Evolutionary conservation across 768 basidiomycete genomes (phyloP), one percentile per base, ranked within the genome.

Genomic region (Termitomyces bulborhizus): DNA sequence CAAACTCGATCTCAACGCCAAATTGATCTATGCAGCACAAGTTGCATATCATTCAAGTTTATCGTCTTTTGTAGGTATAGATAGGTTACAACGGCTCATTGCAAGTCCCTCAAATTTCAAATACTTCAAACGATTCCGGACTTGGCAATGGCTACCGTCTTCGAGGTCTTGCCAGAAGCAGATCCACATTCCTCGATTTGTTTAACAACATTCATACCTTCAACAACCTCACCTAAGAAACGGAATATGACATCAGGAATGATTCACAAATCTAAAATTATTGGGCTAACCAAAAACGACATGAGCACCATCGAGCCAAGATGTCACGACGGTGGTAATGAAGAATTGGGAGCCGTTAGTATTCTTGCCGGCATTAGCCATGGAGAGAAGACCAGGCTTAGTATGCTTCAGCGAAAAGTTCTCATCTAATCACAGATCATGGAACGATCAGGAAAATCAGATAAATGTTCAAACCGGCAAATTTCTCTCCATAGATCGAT

Each of bases 301-400:
- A 70, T 93, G 86, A 54, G 78, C 80, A 55, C 85, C 86, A 67
- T 94, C 89, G 56, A 94, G 82, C 90, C 89, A 92, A 37, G 75
- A 71, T 3, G 89, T 89, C 34, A 73, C 70, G 54, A 84, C 85
- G 40, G 91, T 94, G 59, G 89, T 92, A 75, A 95, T 84, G 79
- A 96, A 94, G 81, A 95, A 94, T 69, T 80, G 82, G 18, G 83
- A 89, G 13, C 89, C 92, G 65, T 95, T 95, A 60, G 93, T 94
- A 75, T 92, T 84, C 66, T 70, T 72, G 32, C 86, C 87, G 5
- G 85, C 80, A 65, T 94, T 93, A 24, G 91, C 91, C 85, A 89
- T 89, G 51, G 86, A 87, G 40, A 90, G 74, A 46, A 86, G 66
- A 50, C 83, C 82, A 24, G 76, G 78, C 65, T 85, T 86, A 56